Evolutionary conservation across 352 stramenopile genomes (phyloP), one percentile per base, ranked within the genome.

Genomic region (Globisporangium iwayamae): DNA sequence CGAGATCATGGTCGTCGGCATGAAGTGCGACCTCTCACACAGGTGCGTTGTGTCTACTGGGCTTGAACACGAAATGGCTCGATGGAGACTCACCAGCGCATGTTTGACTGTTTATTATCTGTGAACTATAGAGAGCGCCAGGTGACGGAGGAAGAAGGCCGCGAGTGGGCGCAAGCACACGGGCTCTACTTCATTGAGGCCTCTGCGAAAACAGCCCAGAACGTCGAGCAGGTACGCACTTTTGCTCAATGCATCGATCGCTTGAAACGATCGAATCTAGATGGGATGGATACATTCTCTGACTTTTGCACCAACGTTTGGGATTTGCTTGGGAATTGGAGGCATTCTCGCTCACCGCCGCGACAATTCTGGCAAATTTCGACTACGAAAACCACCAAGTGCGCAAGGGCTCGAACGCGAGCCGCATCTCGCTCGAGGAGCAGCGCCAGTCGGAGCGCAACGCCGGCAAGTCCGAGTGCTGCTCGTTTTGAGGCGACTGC

Each of bases 1-100:
- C 48, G 83, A 91, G 66, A 87, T 94, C 65, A 90, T 93, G 80
- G 82, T 94, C 59, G 84, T 94, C 16, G 86, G 86, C 36, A 94
- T 93, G 83, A 94, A 94, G 67, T 89, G 79, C 63, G 86, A 94
- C 51, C 62, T 94, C 25, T 43, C 58, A 0, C 70, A 83, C 13
- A 61, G 67, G 73, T 82, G 11, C 39, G 64, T 11, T 41, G 9
- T 41, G 36, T 14, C 36, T 41, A 41, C 36, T 56, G 28, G 6
- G 4, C 9, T 38, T 45, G 0, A 6, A 38, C 39, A 18, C 39
- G 4, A 25, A 10, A 22, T 30, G 16, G 4, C 4, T 18, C 6
- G 38, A 51, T 51, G 20, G n/a, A 16, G 14, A 32, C 22, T 45
- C 22, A 32, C 3, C 28, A 16, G 25, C 6, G 39, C 13, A 16